Evolutionary conservation across 176 grass and related monocot species (phyloP), one percentile per base, ranked within the genome.

Genomic region (Oryza coarctata): DNA sequence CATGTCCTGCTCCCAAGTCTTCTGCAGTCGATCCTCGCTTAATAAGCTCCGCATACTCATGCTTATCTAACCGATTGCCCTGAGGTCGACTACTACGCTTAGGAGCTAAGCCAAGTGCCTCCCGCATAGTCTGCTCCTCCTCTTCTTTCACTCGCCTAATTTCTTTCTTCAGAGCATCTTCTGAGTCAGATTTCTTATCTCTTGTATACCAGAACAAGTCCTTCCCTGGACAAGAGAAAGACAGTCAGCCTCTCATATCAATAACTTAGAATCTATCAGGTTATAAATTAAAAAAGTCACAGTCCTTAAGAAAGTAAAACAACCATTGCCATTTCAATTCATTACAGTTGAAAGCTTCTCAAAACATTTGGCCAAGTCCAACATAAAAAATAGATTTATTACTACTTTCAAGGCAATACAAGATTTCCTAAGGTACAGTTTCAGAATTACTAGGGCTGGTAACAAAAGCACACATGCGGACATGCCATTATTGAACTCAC

Each of bases 121-220:
- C 96, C 12, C 85, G 85, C 93, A 98, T 98, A 26, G 96, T 89
- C 49, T 95, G 96, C 81, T 98, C 96, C 77, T 98, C 96, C 83
- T 95, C 96, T 85, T 98, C 93, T 76, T 95, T 98, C 20, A 98
- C 88, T 82, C 90, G 93, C 83, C 90, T 98, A 57, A 98, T 90
- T 83, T 98, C 96, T 62, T 95, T 90, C 80, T 95, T 98, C 35
- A 93, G 43, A n/a, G 90, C 84, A 65, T 95, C 96, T 28, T 84
- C 87, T 28, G 90, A 17, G 31, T 81, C 90, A 14, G 88, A 90
- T 84, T 93, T 86, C 78, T 98, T 98, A 63, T 98, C 96, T 71
- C 70, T 91, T 0, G 88, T 27, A 79, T 98, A 98, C 96, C 96
- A 98, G 73, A 86, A 80, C 22, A 98, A 73, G 71, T 98, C 96